Base-by-base conservation (phyloP, 2,329 filamentous ascomycete species). In the Scedosporium dehoogii region DNA sequence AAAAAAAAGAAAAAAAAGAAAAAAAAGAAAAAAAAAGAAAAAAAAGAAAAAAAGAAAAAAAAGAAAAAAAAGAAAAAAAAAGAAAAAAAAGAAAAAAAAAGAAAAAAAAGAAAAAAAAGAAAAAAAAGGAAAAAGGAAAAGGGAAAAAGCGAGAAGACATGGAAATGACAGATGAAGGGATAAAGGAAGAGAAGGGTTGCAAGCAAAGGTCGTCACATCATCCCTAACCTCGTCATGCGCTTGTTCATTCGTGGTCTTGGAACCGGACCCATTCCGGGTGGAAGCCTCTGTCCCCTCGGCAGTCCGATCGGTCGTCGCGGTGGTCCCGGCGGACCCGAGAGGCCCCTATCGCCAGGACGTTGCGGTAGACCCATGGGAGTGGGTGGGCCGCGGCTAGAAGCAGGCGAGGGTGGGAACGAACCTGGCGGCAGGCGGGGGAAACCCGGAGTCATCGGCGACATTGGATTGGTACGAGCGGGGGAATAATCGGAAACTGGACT, bases 171-270 rank as follows among this genome's bases (percentile, higher is more conserved):
- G n/a, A 60, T 33, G 7, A 18, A 16, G 6, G 9, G n/a, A 21
- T 16, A 10, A 4, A 18, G 29, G 14, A 51, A 21, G 38, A 10
- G 38, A 51, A 7, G 9, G 12, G 27, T 12, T 25, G 42, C 23
- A 55, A 33, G 7, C 44, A 58, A 18, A 27, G 12, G 14, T 29
- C 41, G 18, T 75, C 70, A 78, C 75, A 85, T 82, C 79, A 83
- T 84, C 63, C 83, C 82, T 60, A 85, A 70, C 65, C 83, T 77
- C 64, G 83, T 86, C 77, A 82, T 84, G 66, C 83, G 79, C 76
- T 85, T 85, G 74, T 85, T 83, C 82, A 85, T 83, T 66, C 69
- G 68, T 62, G 69, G 64, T 67, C 73, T 63, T 65, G 73, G 66
- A 68, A 62, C 70, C 41, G 71, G 69, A 21, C 69, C 73, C 62